These are phyloP conservation scores for Trypanosoma platydactyli DNA, from an alignment of 208 protist genomes.

Conservation along the genomic window DNA sequence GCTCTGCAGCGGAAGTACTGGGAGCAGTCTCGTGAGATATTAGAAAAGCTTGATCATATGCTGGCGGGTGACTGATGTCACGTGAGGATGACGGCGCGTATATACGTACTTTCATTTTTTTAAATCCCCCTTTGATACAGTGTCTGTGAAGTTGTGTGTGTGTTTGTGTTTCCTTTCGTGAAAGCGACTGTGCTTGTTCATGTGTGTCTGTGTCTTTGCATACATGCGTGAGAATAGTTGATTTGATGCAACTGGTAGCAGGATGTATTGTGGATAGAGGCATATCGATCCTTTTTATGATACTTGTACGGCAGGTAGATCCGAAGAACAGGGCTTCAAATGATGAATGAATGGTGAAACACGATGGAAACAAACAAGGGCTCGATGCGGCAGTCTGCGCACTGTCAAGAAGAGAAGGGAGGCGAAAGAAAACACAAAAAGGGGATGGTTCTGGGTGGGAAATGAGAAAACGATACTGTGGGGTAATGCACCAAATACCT, in stretches of 20 bases:
- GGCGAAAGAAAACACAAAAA: slow-evolving; percentile 9
- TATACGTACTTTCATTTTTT: not conserved
- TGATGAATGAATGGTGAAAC: too few species aligned
- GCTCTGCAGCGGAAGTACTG: slow-evolving; percentile 39
- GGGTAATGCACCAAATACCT: not conserved
- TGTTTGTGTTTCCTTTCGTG: not conserved
- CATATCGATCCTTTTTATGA: too few species aligned
- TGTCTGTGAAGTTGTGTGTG: not conserved
- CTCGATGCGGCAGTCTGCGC: too few species aligned
- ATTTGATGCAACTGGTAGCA: too few species aligned
- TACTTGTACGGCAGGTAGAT: too few species aligned
- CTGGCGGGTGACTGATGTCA: slow-evolving; percentile 21
- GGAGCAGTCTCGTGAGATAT: slow-evolving; percentile 40
- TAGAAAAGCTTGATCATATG: slow-evolving; percentile 48
- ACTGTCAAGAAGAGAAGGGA: slow-evolving; percentile 9
- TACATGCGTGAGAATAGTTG: too few species aligned
- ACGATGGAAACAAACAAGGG: too few species aligned
- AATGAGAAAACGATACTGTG: not conserved
- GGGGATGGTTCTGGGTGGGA: not conserved
- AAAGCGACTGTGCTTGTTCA: not conserved
- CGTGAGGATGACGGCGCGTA: not conserved
- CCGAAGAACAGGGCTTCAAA: too few species aligned
- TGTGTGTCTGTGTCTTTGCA: too few species aligned
- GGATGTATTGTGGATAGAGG: too few species aligned
- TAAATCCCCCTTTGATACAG: too few species aligned